Base-by-base conservation (phyloP, 2,329 filamentous ascomycete species). In the Coniosporium tulheliwenetii region DNA sequence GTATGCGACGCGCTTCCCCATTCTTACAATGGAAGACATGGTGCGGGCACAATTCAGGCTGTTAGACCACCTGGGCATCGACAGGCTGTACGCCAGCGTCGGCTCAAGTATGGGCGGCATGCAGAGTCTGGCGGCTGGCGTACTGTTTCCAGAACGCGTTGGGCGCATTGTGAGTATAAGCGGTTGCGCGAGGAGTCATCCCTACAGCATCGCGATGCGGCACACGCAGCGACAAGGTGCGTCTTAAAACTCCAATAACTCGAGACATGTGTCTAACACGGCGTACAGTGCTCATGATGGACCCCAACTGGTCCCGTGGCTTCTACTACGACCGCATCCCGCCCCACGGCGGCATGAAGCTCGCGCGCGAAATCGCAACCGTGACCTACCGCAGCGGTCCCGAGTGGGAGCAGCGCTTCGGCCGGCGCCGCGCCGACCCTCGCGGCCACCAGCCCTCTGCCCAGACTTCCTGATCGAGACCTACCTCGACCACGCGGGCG, bases 81-180 rank as follows among this genome's bases (percentile, higher is more conserved):
- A 74, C 16, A 83, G 77, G 53, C 70, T 98, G 8, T 85, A 93
- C 58, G 91, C 91, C 13, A 93, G 85, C 44, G 89, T 98, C 14
- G 91, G 91, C 10, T 85, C 85, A 5, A 94, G 85, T 60, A 98
- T 98, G 91, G 91, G 91, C 40, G 91, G 91, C 41, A 98, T 98
- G 91, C 89, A 94, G 58, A 91, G 84, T 50, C 71, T 98, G 5
- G 87, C 87, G 7, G 83, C 85, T 0, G 91, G 85, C 3, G 77
- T 83, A 1, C 64, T 94, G 29, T 93, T 89, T 57, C 83, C 86
- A 0, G 75, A 83, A 33, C 74, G 89, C 30, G 81, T 98, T 2
- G 77, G 77, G 33, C 79, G 81, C 48, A 75, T 98, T 46, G 84
- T 86, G 32, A 89, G 79, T 52, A 91, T 96, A 54, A 93, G 83